phyloP scores from a whole-genome alignment of 345 rosid genomes.

The Melastoma malabathricum region DNA sequence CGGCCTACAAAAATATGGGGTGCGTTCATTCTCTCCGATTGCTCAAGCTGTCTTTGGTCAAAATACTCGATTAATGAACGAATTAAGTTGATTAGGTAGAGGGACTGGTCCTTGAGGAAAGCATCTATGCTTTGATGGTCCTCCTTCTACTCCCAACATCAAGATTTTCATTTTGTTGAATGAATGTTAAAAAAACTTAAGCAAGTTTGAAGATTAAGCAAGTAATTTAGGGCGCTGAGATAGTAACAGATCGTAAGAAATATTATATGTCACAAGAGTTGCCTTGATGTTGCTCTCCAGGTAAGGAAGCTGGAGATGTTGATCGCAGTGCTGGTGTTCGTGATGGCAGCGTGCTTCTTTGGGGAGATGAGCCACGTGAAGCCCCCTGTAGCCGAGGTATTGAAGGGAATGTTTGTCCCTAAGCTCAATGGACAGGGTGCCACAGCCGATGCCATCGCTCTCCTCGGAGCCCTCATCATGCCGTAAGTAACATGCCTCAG shows the following conservation, averaged over 20 bases:
- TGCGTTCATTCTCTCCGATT: conserved; percentile 1
- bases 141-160: too few species aligned
- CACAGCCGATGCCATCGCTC: conserved; percentile 7
- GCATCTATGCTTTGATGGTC: too few species aligned
- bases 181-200: too few species aligned
- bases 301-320: conserved; percentile 12
- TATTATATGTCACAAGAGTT: too few species aligned
- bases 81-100: not conserved
- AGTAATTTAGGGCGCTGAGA: too few species aligned
- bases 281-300: too few species aligned
- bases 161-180: too few species aligned
- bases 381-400: not conserved
- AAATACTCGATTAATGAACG: not conserved
- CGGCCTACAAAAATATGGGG: conserved; percentile 56
- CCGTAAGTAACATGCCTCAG: too few species aligned
- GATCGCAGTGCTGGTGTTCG: conserved; percentile 1
- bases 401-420: conserved; percentile 9
- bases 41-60: not conserved
- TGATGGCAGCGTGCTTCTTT: conserved; percentile 10
- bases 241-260: too few species aligned
- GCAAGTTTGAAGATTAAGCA: too few species aligned
- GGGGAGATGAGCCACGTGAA: conserved; percentile 3
- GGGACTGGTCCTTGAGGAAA: too few species aligned
- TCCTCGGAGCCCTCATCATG: conserved; percentile 12
- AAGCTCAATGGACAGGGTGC: conserved; percentile 7